phyloP scores from a whole-genome alignment of 192 early-diverging fungal species.

The Coemansia sp. region DNA sequence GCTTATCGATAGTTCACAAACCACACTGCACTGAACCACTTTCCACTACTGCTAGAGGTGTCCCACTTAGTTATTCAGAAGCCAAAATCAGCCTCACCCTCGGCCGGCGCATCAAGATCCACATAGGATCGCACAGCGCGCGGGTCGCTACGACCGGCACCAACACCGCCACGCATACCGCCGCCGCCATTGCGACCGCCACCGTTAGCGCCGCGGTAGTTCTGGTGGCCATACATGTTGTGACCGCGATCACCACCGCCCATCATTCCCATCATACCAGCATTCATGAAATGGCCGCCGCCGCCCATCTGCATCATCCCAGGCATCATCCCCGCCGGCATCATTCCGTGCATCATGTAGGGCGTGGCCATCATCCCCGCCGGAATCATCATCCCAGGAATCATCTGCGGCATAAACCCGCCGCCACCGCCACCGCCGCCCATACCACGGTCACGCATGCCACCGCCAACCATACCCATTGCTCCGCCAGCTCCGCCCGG shows the following conservation, averaged over 20 bases:
- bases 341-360: constrained; percentile 47
- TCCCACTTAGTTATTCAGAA: constrained; percentile 14
- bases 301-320: constrained; percentile 56
- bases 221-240: constrained; percentile 31
- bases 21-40: no score
- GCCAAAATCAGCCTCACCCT: constrained; percentile 67
- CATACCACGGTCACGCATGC: constrained; percentile 27
- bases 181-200: constrained; percentile 5
- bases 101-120: constrained; percentile 85
- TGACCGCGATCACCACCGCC: constrained; percentile 35
- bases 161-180: constrained; percentile 15
- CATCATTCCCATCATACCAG: constrained; percentile 49
- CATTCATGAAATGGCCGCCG: constrained; percentile 46
- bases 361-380: constrained; percentile 47
- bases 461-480: constrained; percentile 10
- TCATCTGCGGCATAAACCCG: constrained; percentile 46
- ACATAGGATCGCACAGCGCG: constrained; percentile 83
- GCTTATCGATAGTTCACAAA: no score
- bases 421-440: neutral
- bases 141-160: constrained; percentile 57
- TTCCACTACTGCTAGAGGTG: no score
- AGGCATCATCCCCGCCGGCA: constrained; percentile 43
- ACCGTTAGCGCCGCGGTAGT: constrained; percentile 20
- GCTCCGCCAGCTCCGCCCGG: constrained; percentile 8
- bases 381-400: constrained; percentile 55